Conservation (phyloP, 352 stramenopile species). For the Phytophthora chlamydospora region DNA sequence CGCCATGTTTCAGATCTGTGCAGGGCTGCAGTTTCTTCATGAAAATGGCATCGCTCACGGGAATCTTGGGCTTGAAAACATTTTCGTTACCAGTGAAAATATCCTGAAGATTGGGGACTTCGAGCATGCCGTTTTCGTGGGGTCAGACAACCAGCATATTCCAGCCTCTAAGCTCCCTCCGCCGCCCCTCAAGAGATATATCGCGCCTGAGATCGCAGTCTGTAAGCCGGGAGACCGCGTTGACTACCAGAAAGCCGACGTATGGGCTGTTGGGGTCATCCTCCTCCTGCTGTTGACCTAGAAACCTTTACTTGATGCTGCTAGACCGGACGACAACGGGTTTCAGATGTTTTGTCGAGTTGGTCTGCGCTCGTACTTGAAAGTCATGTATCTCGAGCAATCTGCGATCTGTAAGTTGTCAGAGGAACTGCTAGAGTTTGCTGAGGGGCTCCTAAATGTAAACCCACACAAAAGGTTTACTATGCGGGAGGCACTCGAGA, state of each 20-base stretch:
- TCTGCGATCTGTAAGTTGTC: conserved; percentile 61
- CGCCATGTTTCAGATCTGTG: conserved; percentile 88
- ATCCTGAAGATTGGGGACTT: conserved; percentile 78
- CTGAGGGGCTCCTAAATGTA: conserved; percentile 85
- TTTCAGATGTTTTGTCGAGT: conserved; percentile 59
- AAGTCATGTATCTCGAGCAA: conserved; percentile 71
- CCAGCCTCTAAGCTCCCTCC: conserved; percentile 25
- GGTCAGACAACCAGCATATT: conserved; percentile 49
- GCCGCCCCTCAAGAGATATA: conserved; percentile 53
- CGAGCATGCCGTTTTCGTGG: conserved; percentile 63
- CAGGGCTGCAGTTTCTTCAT: conserved; percentile 62
- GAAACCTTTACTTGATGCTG: conserved; percentile 60
- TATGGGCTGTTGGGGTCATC: conserved; percentile 67
- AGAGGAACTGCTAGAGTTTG: conserved; percentile 70
- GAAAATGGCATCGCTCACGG: conserved; percentile 63
- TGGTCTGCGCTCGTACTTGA: conserved; percentile 58
- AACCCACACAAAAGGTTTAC: conserved; percentile 83
- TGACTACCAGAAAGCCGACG: conserved; percentile 62
- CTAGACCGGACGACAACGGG: conserved; percentile 48
- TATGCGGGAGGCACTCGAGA: conserved; percentile 69
- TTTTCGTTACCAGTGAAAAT: conserved; percentile 67
- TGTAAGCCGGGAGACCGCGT: conserved; percentile 30
- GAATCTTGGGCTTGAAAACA: conserved; percentile 76
- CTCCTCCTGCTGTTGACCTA: conserved; percentile 65
- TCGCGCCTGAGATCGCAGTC: conserved; percentile 54